Evolutionary conservation across 768 basidiomycete genomes (phyloP).

Genomic region (Nidularia pulvinata): DNA sequence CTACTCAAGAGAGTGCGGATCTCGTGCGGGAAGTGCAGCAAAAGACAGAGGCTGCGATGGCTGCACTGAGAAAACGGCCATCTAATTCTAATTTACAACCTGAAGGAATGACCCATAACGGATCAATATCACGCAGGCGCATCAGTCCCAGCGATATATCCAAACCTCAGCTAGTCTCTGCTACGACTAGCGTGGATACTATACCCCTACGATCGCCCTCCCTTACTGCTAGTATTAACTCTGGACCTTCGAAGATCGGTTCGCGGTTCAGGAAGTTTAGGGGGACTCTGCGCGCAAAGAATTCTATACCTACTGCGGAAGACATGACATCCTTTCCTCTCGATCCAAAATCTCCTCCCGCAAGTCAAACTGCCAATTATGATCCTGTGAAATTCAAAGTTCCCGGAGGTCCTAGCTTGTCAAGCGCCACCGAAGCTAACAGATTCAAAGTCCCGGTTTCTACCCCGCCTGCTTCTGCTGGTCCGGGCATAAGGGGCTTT

Average conservation of each 20-base stretch:
- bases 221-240: conserved; percentile 37
- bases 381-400: conserved; percentile 35
- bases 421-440: conserved; percentile 49
- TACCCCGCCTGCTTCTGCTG: conserved; percentile 69
- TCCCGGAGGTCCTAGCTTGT: conserved; percentile 26
- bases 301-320: conserved; percentile 36
- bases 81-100: conserved; percentile 36
- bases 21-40: conserved; percentile 68
- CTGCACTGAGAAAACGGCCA: conserved; percentile 51
- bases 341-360: conserved; percentile 36
- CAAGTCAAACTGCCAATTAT: conserved; percentile 35
- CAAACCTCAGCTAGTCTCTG: conserved; percentile 62
- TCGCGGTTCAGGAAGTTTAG: conserved; percentile 74
- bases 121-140: conserved; percentile 51
- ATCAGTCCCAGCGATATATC: conserved; percentile 68
- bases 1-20: conserved; percentile 48
- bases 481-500: conserved; percentile 77
- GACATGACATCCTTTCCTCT: conserved; percentile 46
- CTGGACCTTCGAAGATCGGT: conserved; percentile 59
- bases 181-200: conserved; percentile 67
- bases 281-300: conserved; percentile 61
- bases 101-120: conserved; percentile 33
- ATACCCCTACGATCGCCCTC: conserved; percentile 60
- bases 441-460: conserved; percentile 55
- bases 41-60: conserved; percentile 65